Conservation (phyloP, 1,284 basidiomycete genomes). For the Hortiboletus rubellus region DNA sequence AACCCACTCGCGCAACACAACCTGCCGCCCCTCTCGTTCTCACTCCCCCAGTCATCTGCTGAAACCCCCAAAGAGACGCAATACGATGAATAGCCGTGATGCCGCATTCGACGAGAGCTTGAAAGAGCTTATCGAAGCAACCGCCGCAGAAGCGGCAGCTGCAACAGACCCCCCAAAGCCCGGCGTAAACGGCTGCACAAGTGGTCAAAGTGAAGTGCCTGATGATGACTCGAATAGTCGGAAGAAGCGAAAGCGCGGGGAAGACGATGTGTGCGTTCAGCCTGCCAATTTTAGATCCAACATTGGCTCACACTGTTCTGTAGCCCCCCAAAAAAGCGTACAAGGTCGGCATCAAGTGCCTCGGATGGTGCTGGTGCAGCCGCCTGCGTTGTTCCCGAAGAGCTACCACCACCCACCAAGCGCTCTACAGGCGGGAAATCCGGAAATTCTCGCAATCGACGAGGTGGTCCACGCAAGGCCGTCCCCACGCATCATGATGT, state of each 20-base stretch:
- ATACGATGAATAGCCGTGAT: slow-evolving; percentile 97
- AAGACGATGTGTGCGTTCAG: slow-evolving; percentile 64
- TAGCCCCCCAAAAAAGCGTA: slow-evolving; percentile 63
- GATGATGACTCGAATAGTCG: slow-evolving; percentile 49
- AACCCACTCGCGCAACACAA: slow-evolving; percentile 51
- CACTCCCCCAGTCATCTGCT: slow-evolving; percentile 66
- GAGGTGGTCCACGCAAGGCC: slow-evolving; percentile 37
- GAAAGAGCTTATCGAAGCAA: slow-evolving; percentile 69
- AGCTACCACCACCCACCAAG: slow-evolving; percentile 37
- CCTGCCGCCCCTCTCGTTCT: slow-evolving; percentile 68
- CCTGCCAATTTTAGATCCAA: slow-evolving; percentile 10
- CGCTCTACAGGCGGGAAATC: slow-evolving; percentile 33
- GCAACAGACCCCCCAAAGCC: slow-evolving; percentile 38
- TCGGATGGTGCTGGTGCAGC: slow-evolving; percentile 53
- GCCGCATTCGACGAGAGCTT: slow-evolving; percentile 90
- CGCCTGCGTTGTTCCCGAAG: slow-evolving; percentile 44
- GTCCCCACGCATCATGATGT: slow-evolving; percentile 39
- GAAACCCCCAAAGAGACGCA: slow-evolving; percentile 76
- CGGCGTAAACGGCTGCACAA: slow-evolving; percentile 28
- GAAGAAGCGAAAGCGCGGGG: slow-evolving; percentile 73
- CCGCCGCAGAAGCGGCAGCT: slow-evolving; percentile 62
- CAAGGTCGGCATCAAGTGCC: slow-evolving; percentile 65
- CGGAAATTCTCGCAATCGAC: slow-evolving; percentile 39
- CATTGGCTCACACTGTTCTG: slow-evolving; percentile 15
- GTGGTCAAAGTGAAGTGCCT: slow-evolving; percentile 42